Evolutionary conservation across 768 basidiomycete species (phyloP).

Genomic region (Leucocoprinus leucothites): DNA sequence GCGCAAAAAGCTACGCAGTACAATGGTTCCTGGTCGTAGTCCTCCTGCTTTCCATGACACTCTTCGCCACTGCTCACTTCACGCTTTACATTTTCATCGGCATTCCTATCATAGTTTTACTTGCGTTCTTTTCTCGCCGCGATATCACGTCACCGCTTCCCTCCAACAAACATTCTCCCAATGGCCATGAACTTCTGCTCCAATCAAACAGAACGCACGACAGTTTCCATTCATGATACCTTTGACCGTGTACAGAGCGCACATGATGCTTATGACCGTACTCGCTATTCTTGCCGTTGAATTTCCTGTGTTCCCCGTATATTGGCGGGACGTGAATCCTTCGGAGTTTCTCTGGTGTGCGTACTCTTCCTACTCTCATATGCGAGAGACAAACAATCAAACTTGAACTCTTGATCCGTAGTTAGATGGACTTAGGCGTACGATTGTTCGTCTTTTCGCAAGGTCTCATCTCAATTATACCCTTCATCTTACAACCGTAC

Average conservation of each 20-base stretch:
- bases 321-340: conserved; percentile 91
- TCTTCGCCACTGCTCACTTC: conserved; percentile 59
- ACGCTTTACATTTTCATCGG: conserved; percentile 49
- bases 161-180: conserved; percentile 32
- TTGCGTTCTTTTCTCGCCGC: conserved; percentile 41
- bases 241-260: conserved; percentile 83
- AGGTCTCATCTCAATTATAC: conserved; percentile 86
- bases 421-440: conserved; percentile 95
- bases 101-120: conserved; percentile 34
- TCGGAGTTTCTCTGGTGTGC: conserved; percentile 88
- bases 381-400: too few species aligned
- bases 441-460: conserved; percentile 98
- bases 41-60: conserved; percentile 77
- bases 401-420: too few species aligned
- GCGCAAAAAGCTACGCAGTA: conserved; percentile 32
- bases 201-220: too few species aligned
- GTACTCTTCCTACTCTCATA: neutral
- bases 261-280: conserved; percentile 93
- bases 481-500: conserved; percentile 62
- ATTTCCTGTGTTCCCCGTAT: conserved; percentile 88
- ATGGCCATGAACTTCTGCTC: too few species aligned
- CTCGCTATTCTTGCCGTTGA: conserved; percentile 94
- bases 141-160: conserved; percentile 50
- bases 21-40: conserved; percentile 78
- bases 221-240: conserved; percentile 57